Evolutionary conservation across 2,329 filamentous ascomycete species (phyloP).

Genomic region (Cordyceps fumosorosea): DNA sequence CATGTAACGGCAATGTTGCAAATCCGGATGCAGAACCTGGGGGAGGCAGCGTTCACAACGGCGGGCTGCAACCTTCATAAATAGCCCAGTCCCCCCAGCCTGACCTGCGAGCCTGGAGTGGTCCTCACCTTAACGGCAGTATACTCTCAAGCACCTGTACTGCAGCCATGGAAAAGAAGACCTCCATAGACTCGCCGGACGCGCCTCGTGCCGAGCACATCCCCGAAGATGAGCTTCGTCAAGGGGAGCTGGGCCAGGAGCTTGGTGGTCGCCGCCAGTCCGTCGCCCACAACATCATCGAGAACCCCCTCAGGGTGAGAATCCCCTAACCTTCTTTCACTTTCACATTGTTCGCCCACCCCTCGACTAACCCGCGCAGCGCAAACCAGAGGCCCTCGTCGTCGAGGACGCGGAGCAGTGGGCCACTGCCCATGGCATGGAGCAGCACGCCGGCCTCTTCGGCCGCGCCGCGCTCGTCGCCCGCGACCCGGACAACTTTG

Average conservation of each 20-base stretch:
- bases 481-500: conserved; percentile 23
- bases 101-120: no score
- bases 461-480: conserved; percentile 32
- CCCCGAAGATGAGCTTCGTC: background rate
- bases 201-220: conserved; percentile 13
- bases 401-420: conserved; percentile 40
- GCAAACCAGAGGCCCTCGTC: conserved; percentile 21
- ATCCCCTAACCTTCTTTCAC: background rate
- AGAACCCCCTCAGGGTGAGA: conserved; percentile 27
- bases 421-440: conserved; percentile 41
- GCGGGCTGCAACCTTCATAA: no score
- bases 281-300: conserved; percentile 25
- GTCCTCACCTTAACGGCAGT: no score
- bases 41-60: no score
- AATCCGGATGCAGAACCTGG: no score
- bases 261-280: conserved; percentile 18
- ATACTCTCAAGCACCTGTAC: no score
- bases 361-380: conserved; percentile 13
- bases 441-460: conserved; percentile 38
- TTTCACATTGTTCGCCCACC: background rate
- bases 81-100: no score
- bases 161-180: conserved; percentile 14
- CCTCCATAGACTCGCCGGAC: conserved; percentile 8
- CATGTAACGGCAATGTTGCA: no score
- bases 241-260: conserved; percentile 8